Percentiles rank a stretch among this genome's conserved stretches.
Conservation (phyloP, 2,329 filamentous ascomycete genomes). For the Neonectria magnoliae region DNA sequence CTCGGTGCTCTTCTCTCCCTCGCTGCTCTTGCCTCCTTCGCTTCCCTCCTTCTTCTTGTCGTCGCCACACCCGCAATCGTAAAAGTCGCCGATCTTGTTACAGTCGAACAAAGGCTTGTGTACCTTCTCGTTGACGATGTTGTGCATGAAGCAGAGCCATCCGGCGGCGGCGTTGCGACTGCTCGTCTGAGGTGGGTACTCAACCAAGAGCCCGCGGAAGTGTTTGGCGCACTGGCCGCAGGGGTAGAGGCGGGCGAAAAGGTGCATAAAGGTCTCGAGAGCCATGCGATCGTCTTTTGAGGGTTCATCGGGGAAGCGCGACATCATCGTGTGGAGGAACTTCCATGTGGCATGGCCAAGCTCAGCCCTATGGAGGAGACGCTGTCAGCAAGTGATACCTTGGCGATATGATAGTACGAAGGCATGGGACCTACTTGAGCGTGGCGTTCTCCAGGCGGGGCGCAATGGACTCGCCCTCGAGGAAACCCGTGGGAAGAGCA, state of each 20-base stretch:
- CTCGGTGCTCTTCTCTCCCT: slow-evolving; percentile 37
- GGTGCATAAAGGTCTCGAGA: slow-evolving; percentile 71
- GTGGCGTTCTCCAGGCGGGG: slow-evolving; percentile 87
- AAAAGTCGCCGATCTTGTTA: slow-evolving; percentile 74
- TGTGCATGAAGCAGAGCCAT: slow-evolving; percentile 76
- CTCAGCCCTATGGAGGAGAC: slow-evolving; percentile 59
- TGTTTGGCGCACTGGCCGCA: slow-evolving; percentile 76
- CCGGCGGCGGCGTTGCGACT: slow-evolving; percentile 71
- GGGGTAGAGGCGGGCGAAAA: slow-evolving; percentile 75
- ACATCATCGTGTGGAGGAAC: slow-evolving; percentile 76
- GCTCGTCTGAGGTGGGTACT: slow-evolving; percentile 73
- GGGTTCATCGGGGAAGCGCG: slow-evolving; percentile 73
- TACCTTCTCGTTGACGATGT: slow-evolving; percentile 72
- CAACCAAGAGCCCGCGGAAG: slow-evolving; percentile 69
- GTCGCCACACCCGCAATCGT: slow-evolving; percentile 78
- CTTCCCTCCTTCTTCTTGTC: slow-evolving; percentile 51
- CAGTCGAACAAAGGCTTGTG: slow-evolving; percentile 73
- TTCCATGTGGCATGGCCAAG: slow-evolving; percentile 76
- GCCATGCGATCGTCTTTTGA: slow-evolving; percentile 69
- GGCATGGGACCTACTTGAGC: slow-evolving; percentile 66
- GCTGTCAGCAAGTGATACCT: slow-evolving; percentile 19
- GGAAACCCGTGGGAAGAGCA: slow-evolving; percentile 57
- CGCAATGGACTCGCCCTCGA: slow-evolving; percentile 77
- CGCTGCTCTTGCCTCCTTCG: slow-evolving; percentile 35
- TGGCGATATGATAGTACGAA: neutral